Percentiles rank a stretch among this genome's conserved stretches.
Conservation (phyloP, 169 alveolate genomes). For the Plasmodium relictum region DNA sequence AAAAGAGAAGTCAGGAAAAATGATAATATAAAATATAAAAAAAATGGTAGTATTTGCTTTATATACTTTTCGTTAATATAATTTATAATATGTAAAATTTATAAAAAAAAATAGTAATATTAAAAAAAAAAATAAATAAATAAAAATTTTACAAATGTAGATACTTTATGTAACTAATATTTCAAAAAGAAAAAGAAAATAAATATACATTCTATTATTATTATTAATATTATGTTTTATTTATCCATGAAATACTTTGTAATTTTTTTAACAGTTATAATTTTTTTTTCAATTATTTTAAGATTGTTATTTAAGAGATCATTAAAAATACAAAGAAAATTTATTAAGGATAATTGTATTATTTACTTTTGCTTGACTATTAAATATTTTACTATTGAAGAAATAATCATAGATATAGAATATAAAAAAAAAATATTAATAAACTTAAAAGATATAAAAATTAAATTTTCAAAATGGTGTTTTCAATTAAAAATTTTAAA, state of each 20-base stretch:
- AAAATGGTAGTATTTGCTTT: too few species aligned
- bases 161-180: not conserved
- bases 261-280: conserved; percentile 12
- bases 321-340: conserved; percentile 17
- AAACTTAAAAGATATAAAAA: conserved; percentile 21
- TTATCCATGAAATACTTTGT: conserved; percentile 12
- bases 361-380: conserved; percentile 13
- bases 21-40: too few species aligned
- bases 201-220: not conserved
- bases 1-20: not conserved
- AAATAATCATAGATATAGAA: conserved; percentile 11
- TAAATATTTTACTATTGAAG: not conserved
- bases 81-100: too few species aligned
- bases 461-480: conserved; percentile 20
- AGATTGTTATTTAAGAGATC: conserved; percentile 7
- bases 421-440: conserved; percentile 3
- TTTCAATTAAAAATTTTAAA: not conserved
- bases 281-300: conserved; percentile 13
- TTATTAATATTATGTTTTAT: not conserved
- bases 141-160: too few species aligned
- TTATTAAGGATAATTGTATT: conserved; percentile 7
- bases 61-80: too few species aligned
- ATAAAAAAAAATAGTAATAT: not conserved
- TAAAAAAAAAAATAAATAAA: not conserved
- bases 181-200: not conserved